These are phyloP conservation scores for Colletotrichum gigasporum DNA, from an alignment of 2,329 filamentous ascomycete species.

Conservation along the genomic window DNA sequence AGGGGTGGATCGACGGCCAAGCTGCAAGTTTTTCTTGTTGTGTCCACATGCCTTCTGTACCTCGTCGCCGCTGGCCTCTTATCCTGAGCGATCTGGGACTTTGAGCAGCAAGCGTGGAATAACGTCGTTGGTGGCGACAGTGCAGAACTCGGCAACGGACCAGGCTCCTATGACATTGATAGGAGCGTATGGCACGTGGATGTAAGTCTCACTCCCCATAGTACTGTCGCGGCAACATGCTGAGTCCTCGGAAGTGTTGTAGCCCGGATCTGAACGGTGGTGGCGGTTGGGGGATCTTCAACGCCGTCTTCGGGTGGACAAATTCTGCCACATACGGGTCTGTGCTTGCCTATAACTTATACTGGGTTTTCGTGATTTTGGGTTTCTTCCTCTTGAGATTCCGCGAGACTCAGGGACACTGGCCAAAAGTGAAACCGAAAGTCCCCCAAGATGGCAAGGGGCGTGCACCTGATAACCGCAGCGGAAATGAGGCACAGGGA, in stretches of 20 bases:
- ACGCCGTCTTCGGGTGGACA: slow-evolving; percentile 85
- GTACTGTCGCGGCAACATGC: slow-evolving; percentile 4
- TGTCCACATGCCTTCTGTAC: slow-evolving; percentile 85
- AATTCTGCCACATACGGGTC: slow-evolving; percentile 91
- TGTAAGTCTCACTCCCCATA: slow-evolving; percentile 54
- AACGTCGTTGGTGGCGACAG: slow-evolving; percentile 68
- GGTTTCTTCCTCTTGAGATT: slow-evolving; percentile 73
- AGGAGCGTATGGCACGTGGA: slow-evolving; percentile 86
- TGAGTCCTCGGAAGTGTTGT: slow-evolving; percentile 70
- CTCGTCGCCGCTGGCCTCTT: slow-evolving; percentile 86
- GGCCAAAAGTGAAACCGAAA: slow-evolving; percentile 54
- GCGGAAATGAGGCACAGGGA: not conserved
- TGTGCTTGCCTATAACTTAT: slow-evolving; percentile 86
- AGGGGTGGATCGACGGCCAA: slow-evolving; percentile 54
- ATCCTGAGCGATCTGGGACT: slow-evolving; percentile 78
- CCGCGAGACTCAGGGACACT: slow-evolving; percentile 66
- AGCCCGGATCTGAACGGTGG: slow-evolving; percentile 77
- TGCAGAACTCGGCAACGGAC: slow-evolving; percentile 61
- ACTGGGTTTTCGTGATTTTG: slow-evolving; percentile 80
- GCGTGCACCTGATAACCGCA: not conserved
- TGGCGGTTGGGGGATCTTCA: slow-evolving; percentile 88
- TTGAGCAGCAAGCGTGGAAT: slow-evolving; percentile 77
- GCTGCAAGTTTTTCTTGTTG: slow-evolving; percentile 79
- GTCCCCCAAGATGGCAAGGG: not conserved
- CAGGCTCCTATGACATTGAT: slow-evolving; percentile 82